Base-by-base conservation (phyloP, 495 filamentous ascomycete genomes). In the Endocarpon pusillum region DNA sequence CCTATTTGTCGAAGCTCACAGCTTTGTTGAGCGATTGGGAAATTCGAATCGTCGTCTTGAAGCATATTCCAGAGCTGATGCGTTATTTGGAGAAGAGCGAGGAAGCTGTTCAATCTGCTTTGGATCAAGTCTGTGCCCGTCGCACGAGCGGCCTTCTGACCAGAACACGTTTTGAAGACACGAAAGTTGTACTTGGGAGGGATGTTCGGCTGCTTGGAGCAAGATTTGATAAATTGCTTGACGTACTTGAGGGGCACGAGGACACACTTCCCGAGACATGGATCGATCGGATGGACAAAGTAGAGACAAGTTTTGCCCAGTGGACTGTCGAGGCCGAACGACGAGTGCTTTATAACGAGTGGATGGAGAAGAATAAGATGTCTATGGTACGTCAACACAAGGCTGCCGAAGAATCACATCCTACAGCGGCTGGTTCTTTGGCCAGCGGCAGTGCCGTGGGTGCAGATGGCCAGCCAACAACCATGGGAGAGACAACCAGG, bases 241-340 rank as follows among this genome's bases (percentile, higher is more conserved):
- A 96, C 44, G 60, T 70, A 7, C 57, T 96, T 7, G 89, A 94
- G 48, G 84, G 81, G 3, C 65, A 72, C 18, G 62, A 75, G 34
- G 89, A 97, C 43, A 77, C 77, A 2, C 49, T 97, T 7, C 89
- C 89, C 0, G 82, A 92, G 21, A 45, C 55, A 14, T 97, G 91
- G 91, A 70, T 94, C 30, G 81, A 86, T 37, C 63, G 73, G 4
- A 69, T 96, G 44, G 91, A 96, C 48, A 49, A 53, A 0, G 54
- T 94, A 10, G 91, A 97, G 45, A 61, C 69, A 8, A 68, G 78
- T n/a, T 93, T 85, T 54, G 67, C 71, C 5, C 59, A 68, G 10
- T 96, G 89, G 91, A 72, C 71, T 10, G 67, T 71, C 12, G 56
- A 71, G 34, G 58, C 57, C 26, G 61, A 64, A 36, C 49, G 50